These are phyloP conservation scores for Zymoseptoria pseudotritici DNA, from an alignment of 2,329 filamentous ascomycete genomes.

Conservation along the genomic window DNA sequence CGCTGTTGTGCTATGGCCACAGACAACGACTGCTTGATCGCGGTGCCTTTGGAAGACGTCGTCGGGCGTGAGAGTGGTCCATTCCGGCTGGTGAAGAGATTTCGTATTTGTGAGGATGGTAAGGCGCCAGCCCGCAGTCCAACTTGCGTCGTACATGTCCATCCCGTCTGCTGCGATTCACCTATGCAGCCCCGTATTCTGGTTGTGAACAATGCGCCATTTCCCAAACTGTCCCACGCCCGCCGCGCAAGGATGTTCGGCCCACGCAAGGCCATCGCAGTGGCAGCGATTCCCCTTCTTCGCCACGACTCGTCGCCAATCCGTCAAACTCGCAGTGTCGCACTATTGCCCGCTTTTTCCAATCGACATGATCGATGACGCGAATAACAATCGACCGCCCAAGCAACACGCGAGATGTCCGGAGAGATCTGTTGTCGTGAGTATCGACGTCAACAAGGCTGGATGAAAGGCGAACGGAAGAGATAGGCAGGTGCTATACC, in stretches of 20 bases:
- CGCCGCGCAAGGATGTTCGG: slow-evolving; percentile 17
- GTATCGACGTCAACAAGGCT: neutral
- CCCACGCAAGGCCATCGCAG: too few species aligned
- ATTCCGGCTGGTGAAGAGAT: slow-evolving; percentile 10
- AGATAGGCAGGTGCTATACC: neutral
- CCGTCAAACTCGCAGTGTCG: neutral
- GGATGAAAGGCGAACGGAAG: neutral
- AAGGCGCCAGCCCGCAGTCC: neutral
- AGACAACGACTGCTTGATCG: slow-evolving; percentile 1
- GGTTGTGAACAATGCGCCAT: slow-evolving; percentile 28
- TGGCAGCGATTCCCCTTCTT: neutral
- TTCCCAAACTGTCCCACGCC: slow-evolving; percentile 30
- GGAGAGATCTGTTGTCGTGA: neutral
- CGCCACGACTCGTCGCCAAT: neutral
- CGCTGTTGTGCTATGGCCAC: slow-evolving; percentile 5
- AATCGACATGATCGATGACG: slow-evolving; percentile 1
- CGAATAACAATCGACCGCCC: neutral
- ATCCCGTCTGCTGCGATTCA: neutral
- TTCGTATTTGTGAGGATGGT: slow-evolving; percentile 12
- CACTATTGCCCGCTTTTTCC: neutral
- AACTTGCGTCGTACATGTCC: neutral
- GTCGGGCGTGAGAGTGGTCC: slow-evolving; percentile 6
- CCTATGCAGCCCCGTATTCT: slow-evolving; percentile 21
- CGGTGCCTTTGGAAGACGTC: neutral
- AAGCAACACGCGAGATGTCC: neutral